Percentiles rank a stretch among this genome's conserved stretches.
phyloP scores from a whole-genome alignment of 2,329 filamentous ascomycete species.

The Alternaria arbusti region DNA sequence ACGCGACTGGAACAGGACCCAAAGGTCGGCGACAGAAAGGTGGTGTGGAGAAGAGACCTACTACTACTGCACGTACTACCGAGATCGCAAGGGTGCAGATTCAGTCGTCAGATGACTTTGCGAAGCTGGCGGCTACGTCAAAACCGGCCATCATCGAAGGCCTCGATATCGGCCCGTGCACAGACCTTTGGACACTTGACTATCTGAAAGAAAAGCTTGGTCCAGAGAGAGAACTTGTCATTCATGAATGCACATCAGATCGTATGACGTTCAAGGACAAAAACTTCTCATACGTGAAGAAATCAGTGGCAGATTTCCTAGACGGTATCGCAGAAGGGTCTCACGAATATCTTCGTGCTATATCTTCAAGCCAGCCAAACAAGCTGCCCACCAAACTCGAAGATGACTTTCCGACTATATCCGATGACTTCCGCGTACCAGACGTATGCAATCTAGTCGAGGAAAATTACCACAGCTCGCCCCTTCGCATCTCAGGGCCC shows the following conservation, averaged over 20 bases:
- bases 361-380: constrained; percentile 72
- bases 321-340: constrained; percentile 62
- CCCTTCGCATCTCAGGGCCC: constrained; percentile 77
- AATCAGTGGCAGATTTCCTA: constrained; percentile 71
- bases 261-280: constrained; percentile 83
- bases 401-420: constrained; percentile 73
- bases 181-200: constrained; percentile 68
- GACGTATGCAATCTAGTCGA: constrained; percentile 48
- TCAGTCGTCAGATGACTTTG: constrained; percentile 63
- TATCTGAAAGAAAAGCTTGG: constrained; percentile 65
- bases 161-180: constrained; percentile 71
- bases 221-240: constrained; percentile 63
- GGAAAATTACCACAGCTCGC: constrained; percentile 76
- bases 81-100: constrained; percentile 62
- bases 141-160: constrained; percentile 71
- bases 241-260: constrained; percentile 71
- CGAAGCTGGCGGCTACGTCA: constrained; percentile 61
- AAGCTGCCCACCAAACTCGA: constrained; percentile 72
- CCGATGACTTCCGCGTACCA: constrained; percentile 74
- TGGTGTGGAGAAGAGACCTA: constrained; percentile 8
- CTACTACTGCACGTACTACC: constrained; percentile 14
- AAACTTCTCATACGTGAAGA: constrained; percentile 79
- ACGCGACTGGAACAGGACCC: constrained; percentile 5
- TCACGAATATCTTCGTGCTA: constrained; percentile 77
- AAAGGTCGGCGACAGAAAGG: constrained; percentile 20